Base-by-base conservation (phyloP, 306 rosid species). In the Lathyrus tuberosus region DNA sequence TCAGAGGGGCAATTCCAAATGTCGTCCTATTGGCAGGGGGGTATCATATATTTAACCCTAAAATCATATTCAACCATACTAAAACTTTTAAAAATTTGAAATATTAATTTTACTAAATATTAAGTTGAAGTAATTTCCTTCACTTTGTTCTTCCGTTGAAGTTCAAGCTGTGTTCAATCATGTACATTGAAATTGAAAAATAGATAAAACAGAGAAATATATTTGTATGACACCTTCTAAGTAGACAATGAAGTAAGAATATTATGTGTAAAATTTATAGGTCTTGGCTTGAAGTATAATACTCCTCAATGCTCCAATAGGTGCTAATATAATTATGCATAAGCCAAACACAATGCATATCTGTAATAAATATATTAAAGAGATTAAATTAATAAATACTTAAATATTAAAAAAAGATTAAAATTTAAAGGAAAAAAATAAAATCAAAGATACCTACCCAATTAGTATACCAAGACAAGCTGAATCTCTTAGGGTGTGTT, bases 401-500 rank as follows among this genome's bases (percentile, higher is more conserved):
- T 8, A 11, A 9, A 67, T 51, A 31, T 18, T 40, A 15, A 70
- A 9, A 47, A 7, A n/a, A n/a, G n/a, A n/a, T n/a, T n/a, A n/a
- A n/a, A n/a, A n/a, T n/a, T 33, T 28, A 5, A 24, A 18, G 42
- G 20, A 47, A 14, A 11, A 20, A 53, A 10, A 7, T 24, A 54
- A 42, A 56, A 2, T 41, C 14, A 42, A 78, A 69, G 64, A n/a
- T 83, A 86, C 96, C 90, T 57, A 57, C 62, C 41, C 92, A 92
- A 54, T 92, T 92, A 31, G 80, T n/a, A 57, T 85, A 85, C 98
- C 98, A 90, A 56, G 96, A 92, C 65, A 85, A 80, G 81, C 96
- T 4, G 71, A 67, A 90, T 77, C 18, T 90, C 81, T 13, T 85
- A 48, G n/a, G n/a, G n/a, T n/a, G n/a, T n/a, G n/a, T n/a, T n/a